phyloP scores from a whole-genome alignment of 257 asterid species.

The Solanum chiquidenum region DNA sequence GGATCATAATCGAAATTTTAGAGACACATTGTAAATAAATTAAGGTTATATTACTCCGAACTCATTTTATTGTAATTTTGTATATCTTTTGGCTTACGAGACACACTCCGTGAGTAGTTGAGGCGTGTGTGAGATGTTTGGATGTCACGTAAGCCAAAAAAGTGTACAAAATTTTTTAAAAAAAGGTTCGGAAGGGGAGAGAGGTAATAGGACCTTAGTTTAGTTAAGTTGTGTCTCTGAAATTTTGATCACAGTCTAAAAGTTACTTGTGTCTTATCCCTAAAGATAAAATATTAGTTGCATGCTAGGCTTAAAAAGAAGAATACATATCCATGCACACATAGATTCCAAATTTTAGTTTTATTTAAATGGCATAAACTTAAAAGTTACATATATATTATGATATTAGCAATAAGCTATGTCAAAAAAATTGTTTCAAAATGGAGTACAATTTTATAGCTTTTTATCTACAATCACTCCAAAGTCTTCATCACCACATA shows the following conservation, averaged over 20 bases:
- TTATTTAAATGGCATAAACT: not conserved
- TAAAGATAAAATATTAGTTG: not conserved
- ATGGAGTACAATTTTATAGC: not conserved
- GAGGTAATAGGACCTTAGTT: no score
- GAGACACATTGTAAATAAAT: no score
- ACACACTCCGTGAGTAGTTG: not conserved
- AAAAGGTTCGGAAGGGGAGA: not conserved
- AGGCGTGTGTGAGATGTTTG: not conserved
- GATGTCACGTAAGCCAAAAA: not conserved
- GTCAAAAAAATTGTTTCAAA: not conserved
- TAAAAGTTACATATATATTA: not conserved
- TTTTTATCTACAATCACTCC: not conserved
- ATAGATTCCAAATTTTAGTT: not conserved
- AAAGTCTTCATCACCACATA: not conserved
- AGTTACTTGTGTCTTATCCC: not conserved
- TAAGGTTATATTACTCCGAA: no score
- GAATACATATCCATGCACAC: not conserved
- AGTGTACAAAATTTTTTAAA: not conserved
- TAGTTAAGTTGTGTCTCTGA: not conserved
- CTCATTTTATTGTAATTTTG: no score
- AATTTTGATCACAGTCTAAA: not conserved
- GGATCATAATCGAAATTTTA: no score
- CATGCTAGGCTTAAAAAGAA: not conserved
- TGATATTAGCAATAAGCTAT: not conserved
- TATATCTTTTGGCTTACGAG: accelerated